phyloP scores from a whole-genome alignment of 768 basidiomycete species.

The Serendipita sp. region DNA sequence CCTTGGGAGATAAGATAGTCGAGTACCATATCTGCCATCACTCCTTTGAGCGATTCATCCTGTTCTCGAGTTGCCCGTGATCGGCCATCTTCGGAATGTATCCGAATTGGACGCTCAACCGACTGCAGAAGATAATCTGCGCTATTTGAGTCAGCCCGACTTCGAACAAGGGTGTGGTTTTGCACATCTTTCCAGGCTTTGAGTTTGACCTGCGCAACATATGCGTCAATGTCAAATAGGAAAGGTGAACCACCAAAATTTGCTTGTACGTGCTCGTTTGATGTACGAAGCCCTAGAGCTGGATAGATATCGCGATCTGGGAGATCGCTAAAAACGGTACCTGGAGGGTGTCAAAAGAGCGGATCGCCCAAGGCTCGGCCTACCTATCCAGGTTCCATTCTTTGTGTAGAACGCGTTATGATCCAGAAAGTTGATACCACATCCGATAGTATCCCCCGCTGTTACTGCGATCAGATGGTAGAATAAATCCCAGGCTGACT shows the following conservation, averaged over 20 bases:
- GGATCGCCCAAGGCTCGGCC: neutral
- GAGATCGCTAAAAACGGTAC: constrained; percentile 54
- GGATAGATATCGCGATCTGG: constrained; percentile 58
- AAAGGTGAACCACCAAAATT: constrained; percentile 85
- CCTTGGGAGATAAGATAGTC: constrained; percentile 77
- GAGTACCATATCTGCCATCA: constrained; percentile 57
- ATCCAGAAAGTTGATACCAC: constrained; percentile 72
- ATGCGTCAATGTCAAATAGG: constrained; percentile 77
- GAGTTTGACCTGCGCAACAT: constrained; percentile 57
- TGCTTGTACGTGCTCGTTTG: constrained; percentile 57
- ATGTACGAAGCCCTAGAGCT: constrained; percentile 73
- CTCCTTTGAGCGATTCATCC: constrained; percentile 37
- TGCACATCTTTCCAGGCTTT: constrained; percentile 52
- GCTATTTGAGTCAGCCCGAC: neutral
- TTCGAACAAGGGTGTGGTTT: constrained; percentile 11
- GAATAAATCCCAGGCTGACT: constrained; percentile 17
- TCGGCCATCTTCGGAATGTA: neutral
- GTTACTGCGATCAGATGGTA: constrained; percentile 10
- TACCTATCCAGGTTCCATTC: constrained; percentile 42
- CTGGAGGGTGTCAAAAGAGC: constrained; percentile 21
- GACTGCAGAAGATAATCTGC: neutral
- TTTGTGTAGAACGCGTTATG: constrained; percentile 26
- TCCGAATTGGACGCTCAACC: neutral
- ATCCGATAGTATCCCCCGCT: constrained; percentile 84
- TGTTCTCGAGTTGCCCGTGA: constrained; percentile 18